phyloP scores from a whole-genome alignment of 305 asterid genomes.

The Fraxinus latifolia region DNA sequence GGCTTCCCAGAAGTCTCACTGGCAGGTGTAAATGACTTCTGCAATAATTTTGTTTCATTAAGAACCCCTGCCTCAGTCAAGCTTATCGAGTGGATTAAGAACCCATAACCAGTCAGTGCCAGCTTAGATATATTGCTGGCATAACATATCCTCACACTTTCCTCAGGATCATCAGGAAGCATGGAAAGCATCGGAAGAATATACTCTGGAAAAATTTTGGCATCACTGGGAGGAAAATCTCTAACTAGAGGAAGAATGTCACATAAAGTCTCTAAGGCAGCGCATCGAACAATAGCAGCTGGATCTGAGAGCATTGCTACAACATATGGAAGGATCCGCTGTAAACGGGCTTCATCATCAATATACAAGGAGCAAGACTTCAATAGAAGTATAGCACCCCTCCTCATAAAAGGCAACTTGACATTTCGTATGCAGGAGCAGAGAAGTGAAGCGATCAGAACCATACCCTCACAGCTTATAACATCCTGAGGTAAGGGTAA shows the following conservation, averaged over 20 bases:
- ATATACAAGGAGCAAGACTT: constrained; percentile 92
- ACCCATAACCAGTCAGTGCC: constrained; percentile 94
- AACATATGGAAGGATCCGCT: constrained; percentile 94
- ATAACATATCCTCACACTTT: constrained; percentile 98
- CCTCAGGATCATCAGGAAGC: constrained; percentile 99
- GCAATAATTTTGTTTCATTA: constrained; percentile 63
- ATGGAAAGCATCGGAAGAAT: constrained; percentile 98
- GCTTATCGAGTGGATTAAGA: constrained; percentile 91
- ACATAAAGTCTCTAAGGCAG: constrained; percentile 90
- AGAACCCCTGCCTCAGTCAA: constrained; percentile 98
- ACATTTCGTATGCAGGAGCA: constrained; percentile 97
- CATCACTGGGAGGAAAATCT: constrained; percentile 99
- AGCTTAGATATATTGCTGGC: constrained; percentile 90
- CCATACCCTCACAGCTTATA: constrained; percentile 97
- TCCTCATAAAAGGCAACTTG: constrained; percentile 87
- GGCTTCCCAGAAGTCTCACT: constrained; percentile 45
- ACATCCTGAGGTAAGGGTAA: constrained; percentile 82
- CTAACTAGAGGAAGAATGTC: constrained; percentile 95
- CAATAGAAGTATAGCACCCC: constrained; percentile 87
- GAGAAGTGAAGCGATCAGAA: constrained; percentile 88
- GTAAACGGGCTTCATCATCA: constrained; percentile 92
- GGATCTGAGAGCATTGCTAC: constrained; percentile 94
- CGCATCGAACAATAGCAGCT: constrained; percentile 97
- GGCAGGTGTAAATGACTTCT: constrained; percentile 49
- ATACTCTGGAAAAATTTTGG: constrained; percentile 97